These are phyloP conservation scores for Rhodamnia argentea DNA, from an alignment of 345 rosid species.

Conservation along the genomic window DNA sequence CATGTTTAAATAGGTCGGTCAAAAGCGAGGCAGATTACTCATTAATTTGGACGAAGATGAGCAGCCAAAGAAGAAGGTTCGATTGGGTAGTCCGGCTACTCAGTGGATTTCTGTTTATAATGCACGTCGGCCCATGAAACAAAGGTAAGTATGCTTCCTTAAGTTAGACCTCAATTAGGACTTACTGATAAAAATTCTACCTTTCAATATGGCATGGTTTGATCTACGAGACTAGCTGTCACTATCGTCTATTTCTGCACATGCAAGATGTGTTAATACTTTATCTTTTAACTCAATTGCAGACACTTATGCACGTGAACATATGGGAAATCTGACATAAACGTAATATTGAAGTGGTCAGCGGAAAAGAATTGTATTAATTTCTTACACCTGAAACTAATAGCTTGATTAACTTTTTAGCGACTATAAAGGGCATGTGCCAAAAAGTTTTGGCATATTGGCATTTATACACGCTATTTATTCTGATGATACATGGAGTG, in stretches of 20 bases:
- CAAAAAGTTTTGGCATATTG: neutral
- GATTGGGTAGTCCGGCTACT: constrained; percentile 81
- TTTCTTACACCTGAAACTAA: neutral
- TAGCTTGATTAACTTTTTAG: neutral
- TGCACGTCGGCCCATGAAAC: constrained; percentile 95
- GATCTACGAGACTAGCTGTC: neutral
- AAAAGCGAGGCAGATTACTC: constrained; percentile 64
- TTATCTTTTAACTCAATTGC: neutral
- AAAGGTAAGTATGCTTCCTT: constrained; percentile 31
- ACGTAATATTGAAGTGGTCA: neutral
- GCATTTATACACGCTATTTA: neutral
- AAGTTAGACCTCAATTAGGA: neutral
- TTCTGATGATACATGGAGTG: neutral
- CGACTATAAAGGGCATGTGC: neutral
- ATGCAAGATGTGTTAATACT: neutral
- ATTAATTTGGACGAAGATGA: constrained; percentile 85
- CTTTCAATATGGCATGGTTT: neutral
- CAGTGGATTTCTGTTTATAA: constrained; percentile 94
- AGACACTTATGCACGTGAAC: neutral
- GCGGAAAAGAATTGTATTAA: neutral
- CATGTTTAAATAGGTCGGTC: constrained; percentile 48
- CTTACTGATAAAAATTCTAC: neutral
- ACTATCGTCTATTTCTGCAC: neutral
- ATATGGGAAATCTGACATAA: neutral
- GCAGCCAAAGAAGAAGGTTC: constrained; percentile 80